phyloP scores from a whole-genome alignment of 1,284 basidiomycete species.

The Thelephora terrestris region DNA sequence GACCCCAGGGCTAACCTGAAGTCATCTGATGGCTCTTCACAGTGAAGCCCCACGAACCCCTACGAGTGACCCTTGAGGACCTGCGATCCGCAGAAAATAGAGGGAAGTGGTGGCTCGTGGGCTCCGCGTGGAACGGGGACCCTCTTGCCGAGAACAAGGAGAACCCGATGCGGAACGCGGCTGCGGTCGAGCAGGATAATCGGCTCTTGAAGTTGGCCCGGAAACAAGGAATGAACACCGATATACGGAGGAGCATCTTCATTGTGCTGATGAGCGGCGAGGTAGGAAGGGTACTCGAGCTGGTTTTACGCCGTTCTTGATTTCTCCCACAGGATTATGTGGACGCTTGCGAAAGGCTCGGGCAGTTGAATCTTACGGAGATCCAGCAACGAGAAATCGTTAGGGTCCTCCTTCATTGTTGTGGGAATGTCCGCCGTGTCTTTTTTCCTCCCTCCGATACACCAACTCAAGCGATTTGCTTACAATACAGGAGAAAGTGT shows the following conservation, averaged over 20 bases:
- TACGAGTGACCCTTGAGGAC: conserved; percentile 80
- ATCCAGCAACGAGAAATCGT: conserved; percentile 92
- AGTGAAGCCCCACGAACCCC: conserved; percentile 78
- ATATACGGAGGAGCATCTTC: conserved; percentile 86
- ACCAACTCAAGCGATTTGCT: conserved; percentile 2
- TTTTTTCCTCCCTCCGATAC: not conserved
- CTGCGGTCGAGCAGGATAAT: conserved; percentile 25
- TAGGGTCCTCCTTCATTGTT: conserved; percentile 88
- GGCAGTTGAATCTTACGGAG: conserved; percentile 77
- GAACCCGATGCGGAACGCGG: conserved; percentile 18
- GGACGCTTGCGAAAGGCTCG: conserved; percentile 83
- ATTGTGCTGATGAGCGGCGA: conserved; percentile 91
- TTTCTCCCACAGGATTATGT: conserved; percentile 66
- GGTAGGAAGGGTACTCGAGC: conserved; percentile 33
- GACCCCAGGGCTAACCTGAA: not conserved
- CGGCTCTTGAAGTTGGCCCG: conserved; percentile 71
- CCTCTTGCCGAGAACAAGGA: conserved; percentile 65
- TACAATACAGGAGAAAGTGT: conserved; percentile 66
- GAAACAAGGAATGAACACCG: conserved; percentile 98
- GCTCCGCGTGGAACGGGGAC: conserved; percentile 93
- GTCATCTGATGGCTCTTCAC: not conserved
- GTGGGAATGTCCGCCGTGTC: conserved; percentile 62
- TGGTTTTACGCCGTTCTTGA: not conserved
- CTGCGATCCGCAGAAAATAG: conserved; percentile 76
- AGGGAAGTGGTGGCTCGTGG: conserved; percentile 99